phyloP scores from a whole-genome alignment of 2,329 filamentous ascomycete species.

The Botrytis squamosa region DNA sequence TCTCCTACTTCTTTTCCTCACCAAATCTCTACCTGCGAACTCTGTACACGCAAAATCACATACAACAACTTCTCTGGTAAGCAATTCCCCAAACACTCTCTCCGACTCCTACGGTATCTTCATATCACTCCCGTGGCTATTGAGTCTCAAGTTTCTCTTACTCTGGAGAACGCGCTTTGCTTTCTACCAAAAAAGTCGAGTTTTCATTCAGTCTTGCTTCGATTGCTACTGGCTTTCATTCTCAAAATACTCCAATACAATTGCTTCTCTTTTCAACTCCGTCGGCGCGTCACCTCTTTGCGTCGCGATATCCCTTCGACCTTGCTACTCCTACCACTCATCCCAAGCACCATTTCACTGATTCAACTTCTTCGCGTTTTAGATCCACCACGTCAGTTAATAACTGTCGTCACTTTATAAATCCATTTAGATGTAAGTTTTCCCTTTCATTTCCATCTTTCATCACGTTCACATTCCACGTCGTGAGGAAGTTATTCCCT shows the following conservation, averaged over 20 bases:
- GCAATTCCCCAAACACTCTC: neutral
- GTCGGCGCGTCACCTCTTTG: conserved; percentile 9
- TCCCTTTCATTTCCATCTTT: conserved; percentile 23
- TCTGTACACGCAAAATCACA: conserved; percentile 17
- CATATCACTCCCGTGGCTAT: neutral
- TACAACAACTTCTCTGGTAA: conserved; percentile 12
- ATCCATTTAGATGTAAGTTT: conserved; percentile 29
- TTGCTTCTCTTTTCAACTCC: conserved; percentile 19
- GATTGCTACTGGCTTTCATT: neutral
- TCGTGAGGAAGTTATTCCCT: conserved; percentile 28
- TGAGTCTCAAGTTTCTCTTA: neutral
- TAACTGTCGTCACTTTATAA: conserved; percentile 17
- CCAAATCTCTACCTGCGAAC: conserved; percentile 15
- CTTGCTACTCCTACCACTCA: neutral
- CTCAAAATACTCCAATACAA: neutral
- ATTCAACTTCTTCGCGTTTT: conserved; percentile 24
- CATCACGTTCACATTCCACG: conserved; percentile 23
- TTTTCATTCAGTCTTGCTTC: neutral
- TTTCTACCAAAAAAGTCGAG: neutral
- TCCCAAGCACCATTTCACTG: conserved; percentile 16
- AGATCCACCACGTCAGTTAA: conserved; percentile 28
- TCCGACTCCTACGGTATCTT: neutral
- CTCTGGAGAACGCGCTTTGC: neutral
- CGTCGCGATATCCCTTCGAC: conserved; percentile 8
- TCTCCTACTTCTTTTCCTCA: conserved; percentile 19